Conservation (phyloP, 495 filamentous ascomycete genomes). For the Podospora appendiculata region DNA sequence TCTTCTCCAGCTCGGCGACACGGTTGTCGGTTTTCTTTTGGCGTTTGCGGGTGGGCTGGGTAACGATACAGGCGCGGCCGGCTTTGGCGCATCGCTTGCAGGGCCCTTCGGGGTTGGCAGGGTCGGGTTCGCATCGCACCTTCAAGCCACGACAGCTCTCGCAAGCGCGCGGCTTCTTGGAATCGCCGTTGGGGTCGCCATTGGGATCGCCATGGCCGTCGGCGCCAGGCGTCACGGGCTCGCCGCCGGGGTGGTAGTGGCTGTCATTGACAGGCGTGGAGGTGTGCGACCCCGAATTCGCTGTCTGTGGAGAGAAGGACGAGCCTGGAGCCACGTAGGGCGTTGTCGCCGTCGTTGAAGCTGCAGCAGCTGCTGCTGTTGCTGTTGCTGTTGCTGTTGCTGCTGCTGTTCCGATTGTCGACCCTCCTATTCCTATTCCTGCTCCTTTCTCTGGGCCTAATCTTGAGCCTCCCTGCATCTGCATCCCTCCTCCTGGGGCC, state of each 20-base stretch:
- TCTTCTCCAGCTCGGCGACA: slow-evolving; percentile 88
- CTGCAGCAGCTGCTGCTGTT: not conserved
- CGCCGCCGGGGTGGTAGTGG: not conserved
- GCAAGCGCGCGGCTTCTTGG: slow-evolving; percentile 81
- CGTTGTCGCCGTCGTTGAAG: not conserved
- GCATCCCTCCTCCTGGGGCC: not conserved
- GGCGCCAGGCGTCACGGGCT: slow-evolving; percentile 1
- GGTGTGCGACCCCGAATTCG: not conserved
- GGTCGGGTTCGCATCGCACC: slow-evolving; percentile 78
- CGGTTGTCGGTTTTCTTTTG: slow-evolving; percentile 91
- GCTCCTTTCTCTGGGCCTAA: not conserved
- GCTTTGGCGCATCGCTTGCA: slow-evolving; percentile 89
- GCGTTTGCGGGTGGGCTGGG: slow-evolving; percentile 73
- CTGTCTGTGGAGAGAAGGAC: slow-evolving; percentile 9
- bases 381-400: slow-evolving; percentile 3
- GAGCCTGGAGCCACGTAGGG: not conserved
- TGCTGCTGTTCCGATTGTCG: slow-evolving; percentile 1
- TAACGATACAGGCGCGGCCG: slow-evolving; percentile 69
- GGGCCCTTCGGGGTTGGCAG: slow-evolving; percentile 50
- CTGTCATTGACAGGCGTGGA: not conserved
- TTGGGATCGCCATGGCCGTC: slow-evolving; percentile 6
- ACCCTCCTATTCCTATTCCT: too few species aligned
- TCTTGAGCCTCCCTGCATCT: not conserved
- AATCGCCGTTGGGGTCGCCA: slow-evolving; percentile 41
- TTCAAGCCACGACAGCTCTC: slow-evolving; percentile 87